Evolutionary conservation across 2,329 filamentous ascomycete species (phyloP).

Genomic region (Xylaria sp.): DNA sequence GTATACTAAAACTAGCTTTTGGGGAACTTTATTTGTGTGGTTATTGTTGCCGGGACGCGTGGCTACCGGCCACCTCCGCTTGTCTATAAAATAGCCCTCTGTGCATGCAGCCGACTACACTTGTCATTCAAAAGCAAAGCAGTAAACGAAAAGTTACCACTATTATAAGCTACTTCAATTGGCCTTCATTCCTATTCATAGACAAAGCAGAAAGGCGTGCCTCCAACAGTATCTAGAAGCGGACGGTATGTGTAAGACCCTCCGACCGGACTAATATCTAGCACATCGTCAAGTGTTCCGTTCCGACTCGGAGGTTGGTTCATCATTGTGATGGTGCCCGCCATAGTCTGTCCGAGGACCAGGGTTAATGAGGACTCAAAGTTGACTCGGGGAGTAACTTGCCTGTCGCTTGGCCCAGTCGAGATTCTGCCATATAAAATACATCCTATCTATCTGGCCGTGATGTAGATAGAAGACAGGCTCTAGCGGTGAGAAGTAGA

Average conservation of each 20-base stretch:
- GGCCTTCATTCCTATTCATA: slow-evolving; percentile 46
- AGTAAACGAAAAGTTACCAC: background rate
- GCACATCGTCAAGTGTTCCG: slow-evolving; percentile 48
- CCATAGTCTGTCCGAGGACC: slow-evolving; percentile 39
- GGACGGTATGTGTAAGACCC: slow-evolving; percentile 38
- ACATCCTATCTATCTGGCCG: slow-evolving; percentile 52
- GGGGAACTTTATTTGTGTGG: no score
- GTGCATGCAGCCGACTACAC: no score
- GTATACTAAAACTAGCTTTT: no score
- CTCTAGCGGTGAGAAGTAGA: slow-evolving; percentile 51
- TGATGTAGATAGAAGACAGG: slow-evolving; percentile 55
- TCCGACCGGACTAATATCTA: slow-evolving; percentile 39
- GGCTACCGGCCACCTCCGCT: no score
- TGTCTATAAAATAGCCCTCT: no score
- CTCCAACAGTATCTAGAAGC: slow-evolving; percentile 49
- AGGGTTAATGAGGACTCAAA: slow-evolving; percentile 18
- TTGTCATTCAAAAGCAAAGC: background rate
- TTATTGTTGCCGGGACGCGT: no score
- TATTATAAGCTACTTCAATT: background rate
- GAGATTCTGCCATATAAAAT: slow-evolving; percentile 56
- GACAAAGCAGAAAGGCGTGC: slow-evolving; percentile 51
- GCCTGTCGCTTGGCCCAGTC: slow-evolving; percentile 47
- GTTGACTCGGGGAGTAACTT: slow-evolving; percentile 1
- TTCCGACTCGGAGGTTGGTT: slow-evolving; percentile 49
- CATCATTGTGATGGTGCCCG: slow-evolving; percentile 50